Conservation (phyloP, 495 filamentous ascomycete species). For the Xylaria palmicola region DNA sequence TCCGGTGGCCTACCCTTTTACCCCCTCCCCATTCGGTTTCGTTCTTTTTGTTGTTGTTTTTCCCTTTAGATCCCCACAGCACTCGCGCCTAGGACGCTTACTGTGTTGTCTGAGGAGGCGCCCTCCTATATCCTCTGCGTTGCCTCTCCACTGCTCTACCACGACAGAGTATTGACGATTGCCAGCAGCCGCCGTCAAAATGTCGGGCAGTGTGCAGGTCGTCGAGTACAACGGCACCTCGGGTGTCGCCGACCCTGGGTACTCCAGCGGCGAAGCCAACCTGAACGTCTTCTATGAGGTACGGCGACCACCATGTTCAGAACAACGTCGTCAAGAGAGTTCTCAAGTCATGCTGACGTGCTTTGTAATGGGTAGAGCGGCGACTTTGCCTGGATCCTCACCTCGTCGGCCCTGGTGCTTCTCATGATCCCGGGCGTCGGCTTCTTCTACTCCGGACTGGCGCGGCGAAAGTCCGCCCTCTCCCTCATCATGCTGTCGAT, state of each 20-base stretch:
- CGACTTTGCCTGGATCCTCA: slow-evolving; percentile 81
- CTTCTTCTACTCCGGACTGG: slow-evolving; percentile 99
- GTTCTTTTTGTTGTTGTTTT: not conserved
- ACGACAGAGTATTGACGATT: not conserved
- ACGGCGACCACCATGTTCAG: slow-evolving; percentile 7
- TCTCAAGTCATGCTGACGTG: slow-evolving; percentile 18
- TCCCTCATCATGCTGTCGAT: slow-evolving; percentile 94
- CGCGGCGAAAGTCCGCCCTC: slow-evolving; percentile 89
- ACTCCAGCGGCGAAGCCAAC: slow-evolving; percentile 26
- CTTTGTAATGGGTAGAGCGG: slow-evolving; percentile 57
- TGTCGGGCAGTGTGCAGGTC: slow-evolving; percentile 33
- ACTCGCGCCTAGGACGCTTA: slow-evolving; percentile 6
- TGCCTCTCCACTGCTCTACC: not conserved
- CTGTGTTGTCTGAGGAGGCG: slow-evolving; percentile 1
- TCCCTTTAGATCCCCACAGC: not conserved
- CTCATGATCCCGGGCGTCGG: slow-evolving; percentile 94
- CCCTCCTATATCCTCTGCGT: not conserved
- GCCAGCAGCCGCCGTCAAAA: slow-evolving; percentile 17
- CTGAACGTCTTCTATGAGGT: slow-evolving; percentile 39
- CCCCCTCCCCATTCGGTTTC: not conserved
- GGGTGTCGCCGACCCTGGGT: slow-evolving; percentile 30
- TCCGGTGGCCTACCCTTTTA: not conserved
- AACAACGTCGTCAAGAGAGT: not conserved
- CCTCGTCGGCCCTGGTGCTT: slow-evolving; percentile 75
- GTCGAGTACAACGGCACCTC: slow-evolving; percentile 32